Conservation (phyloP, 2,329 filamentous ascomycete genomes). For the Aureobasidium mangrovei region DNA sequence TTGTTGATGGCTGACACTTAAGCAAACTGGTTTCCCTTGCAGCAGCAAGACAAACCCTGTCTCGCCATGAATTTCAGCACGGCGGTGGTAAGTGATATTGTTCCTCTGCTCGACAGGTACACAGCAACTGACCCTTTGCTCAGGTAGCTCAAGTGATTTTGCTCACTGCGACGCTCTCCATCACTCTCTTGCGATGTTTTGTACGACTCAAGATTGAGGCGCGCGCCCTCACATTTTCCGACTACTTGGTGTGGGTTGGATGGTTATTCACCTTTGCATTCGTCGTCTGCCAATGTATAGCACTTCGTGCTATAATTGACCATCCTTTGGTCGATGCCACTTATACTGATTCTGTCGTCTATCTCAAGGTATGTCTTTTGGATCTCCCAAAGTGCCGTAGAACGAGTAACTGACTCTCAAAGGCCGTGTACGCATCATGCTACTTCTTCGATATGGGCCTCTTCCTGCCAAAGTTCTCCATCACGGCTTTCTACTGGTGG, state of each 20-base stretch:
- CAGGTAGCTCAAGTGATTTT: conserved; percentile 1
- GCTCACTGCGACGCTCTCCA: not conserved
- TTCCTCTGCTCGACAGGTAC: no score
- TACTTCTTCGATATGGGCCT: conserved; percentile 7
- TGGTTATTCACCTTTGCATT: not conserved
- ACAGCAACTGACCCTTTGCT: no score
- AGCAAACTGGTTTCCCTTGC: no score
- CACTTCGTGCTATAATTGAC: not conserved
- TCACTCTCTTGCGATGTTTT: conserved; percentile 7
- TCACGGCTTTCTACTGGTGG: conserved; percentile 11
- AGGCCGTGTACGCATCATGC: conserved; percentile 6
- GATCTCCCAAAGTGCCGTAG: not conserved
- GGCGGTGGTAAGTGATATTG: no score
- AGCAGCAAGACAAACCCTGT: no score
- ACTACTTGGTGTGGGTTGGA: conserved; percentile 6
- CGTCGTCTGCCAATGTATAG: not conserved
- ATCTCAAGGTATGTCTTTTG: conserved; percentile 3
- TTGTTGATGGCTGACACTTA: no score
- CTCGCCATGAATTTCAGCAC: no score
- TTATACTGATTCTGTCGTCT: not conserved
- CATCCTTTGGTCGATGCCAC: not conserved
- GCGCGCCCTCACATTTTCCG: conserved; percentile 6
- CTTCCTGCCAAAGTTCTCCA: conserved; percentile 7
- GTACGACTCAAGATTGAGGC: conserved; percentile 4
- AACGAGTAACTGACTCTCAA: not conserved